Percentiles rank a stretch among this genome's conserved stretches.
Evolutionary conservation across 2,329 filamentous ascomycete genomes (phyloP).

Genomic region (Hirsutella minnesotensis): DNA sequence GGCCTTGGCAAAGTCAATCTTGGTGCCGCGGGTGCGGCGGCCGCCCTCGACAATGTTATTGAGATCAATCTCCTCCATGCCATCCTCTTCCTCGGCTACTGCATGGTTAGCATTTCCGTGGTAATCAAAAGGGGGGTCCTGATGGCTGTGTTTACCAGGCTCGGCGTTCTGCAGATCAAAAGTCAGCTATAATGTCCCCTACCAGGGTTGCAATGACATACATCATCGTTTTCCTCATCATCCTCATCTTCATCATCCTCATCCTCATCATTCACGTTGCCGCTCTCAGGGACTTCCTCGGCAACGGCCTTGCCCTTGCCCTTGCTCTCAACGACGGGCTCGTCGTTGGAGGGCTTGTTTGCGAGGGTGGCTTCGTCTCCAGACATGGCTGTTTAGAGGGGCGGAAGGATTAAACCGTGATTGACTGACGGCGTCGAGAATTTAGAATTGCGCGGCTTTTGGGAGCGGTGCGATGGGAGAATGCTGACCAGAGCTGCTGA

Average conservation of each 20-base stretch:
- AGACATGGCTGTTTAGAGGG: slow-evolving; percentile 23
- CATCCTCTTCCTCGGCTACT: slow-evolving; percentile 55
- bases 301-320: slow-evolving; percentile 73
- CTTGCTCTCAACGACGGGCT: slow-evolving; percentile 47
- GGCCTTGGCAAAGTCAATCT: slow-evolving; percentile 89
- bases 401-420: too few relatives aligned
- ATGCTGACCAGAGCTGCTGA: not conserved
- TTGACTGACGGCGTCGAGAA: too few relatives aligned
- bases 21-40: slow-evolving; percentile 79
- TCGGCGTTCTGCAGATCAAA: slow-evolving; percentile 13
- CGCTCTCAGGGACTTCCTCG: slow-evolving; percentile 39
- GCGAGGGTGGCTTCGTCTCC: slow-evolving; percentile 38
- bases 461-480: not conserved
- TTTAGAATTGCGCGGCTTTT: too few relatives aligned
- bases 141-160: slow-evolving; percentile 13
- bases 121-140: not conserved
- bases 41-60: slow-evolving; percentile 74
- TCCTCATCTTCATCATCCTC: slow-evolving; percentile 56
- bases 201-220: slow-evolving; percentile 6
- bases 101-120: slow-evolving; percentile 12
- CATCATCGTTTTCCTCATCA: slow-evolving; percentile 23
- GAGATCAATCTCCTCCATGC: slow-evolving; percentile 82
- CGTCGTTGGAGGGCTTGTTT: slow-evolving; percentile 27
- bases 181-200: too few relatives aligned
- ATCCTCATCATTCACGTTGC: slow-evolving; percentile 64